Base-by-base conservation (phyloP, 2,329 filamentous ascomycete species). In the Penicillium hordei region DNA sequence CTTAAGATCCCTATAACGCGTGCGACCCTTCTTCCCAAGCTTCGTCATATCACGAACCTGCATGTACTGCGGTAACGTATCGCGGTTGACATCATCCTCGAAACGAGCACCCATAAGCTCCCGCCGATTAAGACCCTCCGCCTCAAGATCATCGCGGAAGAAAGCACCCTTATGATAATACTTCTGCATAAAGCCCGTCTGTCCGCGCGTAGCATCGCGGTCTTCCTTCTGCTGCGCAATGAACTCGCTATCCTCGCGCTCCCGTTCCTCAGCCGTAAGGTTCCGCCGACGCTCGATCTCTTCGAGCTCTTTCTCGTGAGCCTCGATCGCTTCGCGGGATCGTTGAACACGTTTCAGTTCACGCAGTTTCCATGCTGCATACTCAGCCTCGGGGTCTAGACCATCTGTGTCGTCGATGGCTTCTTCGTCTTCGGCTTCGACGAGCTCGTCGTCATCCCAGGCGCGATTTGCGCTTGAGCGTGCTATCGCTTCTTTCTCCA, bases 121-220 rank as follows among this genome's bases (percentile, higher is more conserved):
- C 46, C 94, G 83, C 70, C 88, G 84, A 62, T 90, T 87, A 45
- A 97, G 79, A 0, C 91, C 90, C 61, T 90, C 86, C 17, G 86
- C 86, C 65, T 87, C 86, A 51, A 87, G 83, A 67, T 95, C 90
- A 52, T 93, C 91, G 65, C 89, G 89, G 80, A 91, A 97, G 79
- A 97, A 99, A 17, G 94, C 94, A 48, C 94, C 94, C 78, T 93
- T 93, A 81, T 99, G 94, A 76, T 91, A 93, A 78, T 97, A 99
- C 72, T 93, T 92, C 71, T 97, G 93, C 89, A 97, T 91, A 74
- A 87, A 97, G 2, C 84, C 84, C 82, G 94, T 91, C 76, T 93
- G 89, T 52, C 91, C 91, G 60, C 89, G 88, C 50, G 81, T 76
- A 60, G 89, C 86, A 67, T 90, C 90, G 25, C 81, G 79, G 62